Base-by-base conservation (phyloP, 352 stramenopile species). In the Phytophthora cactorum region DNA sequence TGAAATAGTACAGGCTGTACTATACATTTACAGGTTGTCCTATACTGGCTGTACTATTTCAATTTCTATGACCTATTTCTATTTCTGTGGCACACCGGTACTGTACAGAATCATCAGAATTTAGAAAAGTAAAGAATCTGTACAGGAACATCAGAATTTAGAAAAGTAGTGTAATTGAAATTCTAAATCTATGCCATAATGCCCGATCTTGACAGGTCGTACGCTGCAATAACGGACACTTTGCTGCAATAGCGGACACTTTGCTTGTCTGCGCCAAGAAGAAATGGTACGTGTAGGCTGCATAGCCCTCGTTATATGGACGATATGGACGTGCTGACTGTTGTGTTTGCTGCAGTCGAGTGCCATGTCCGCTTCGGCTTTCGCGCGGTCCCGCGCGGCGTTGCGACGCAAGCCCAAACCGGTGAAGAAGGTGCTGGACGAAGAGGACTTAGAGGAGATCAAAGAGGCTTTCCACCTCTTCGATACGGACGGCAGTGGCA, bases 381-480 rank as follows among this genome's bases (percentile, higher is more conserved):
- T 92, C 41, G 84, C 82, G 38, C 68, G 82, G 22, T 92, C 84
- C 8, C 75, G 82, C 14, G 84, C 82, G 4, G 80, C 80, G 4
- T 52, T 90, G 50, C 77, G 81, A 22, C 81, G 83, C 47, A 92
- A 90, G 49, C 78, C 78, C 10, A 78, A 81, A 29, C 72, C 75
- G 2, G 77, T 78, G 6, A 95, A 93, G 63, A 95, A 93, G 68
- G 81, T 72, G 31, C 74, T 98, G 49, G 93, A 98, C 66, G 92
- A 98, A 63, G 94, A 98, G 58, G 84, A 96, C 31, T 59, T 97
- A 41, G 92, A 98, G 53, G 95, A 98, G 75, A 91, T 98, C 61
- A 97, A 96, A 51, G 94, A 98, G 74, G 94, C 94, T 6, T 98
- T 98, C 68, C 93, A 91, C 46, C 81, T 98, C 38, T 98, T 98